These are phyloP conservation scores for Nidula niveotomentosa DNA, from an alignment of 1,284 basidiomycete genomes.

Conservation along the genomic window DNA sequence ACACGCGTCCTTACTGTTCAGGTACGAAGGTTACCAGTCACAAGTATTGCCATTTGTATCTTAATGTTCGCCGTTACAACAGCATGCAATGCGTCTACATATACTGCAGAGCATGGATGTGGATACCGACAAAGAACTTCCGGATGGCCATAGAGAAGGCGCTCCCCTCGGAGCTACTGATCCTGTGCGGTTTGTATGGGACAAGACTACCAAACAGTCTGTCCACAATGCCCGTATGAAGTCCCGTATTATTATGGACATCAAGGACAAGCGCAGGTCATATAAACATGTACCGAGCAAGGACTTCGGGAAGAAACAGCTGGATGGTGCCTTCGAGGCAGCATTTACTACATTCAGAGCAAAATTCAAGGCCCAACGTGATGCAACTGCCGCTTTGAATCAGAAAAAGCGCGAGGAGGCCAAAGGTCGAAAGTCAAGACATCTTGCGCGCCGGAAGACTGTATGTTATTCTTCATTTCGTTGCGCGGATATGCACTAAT, in stretches of 20 bases:
- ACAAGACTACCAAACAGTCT: slow-evolving; percentile 70
- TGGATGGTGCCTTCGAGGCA: slow-evolving; percentile 68
- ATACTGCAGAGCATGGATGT: slow-evolving; percentile 57
- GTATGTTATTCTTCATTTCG: slow-evolving; percentile 35
- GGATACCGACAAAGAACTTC: slow-evolving; percentile 53
- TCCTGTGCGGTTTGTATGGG: slow-evolving; percentile 74
- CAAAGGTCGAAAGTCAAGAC: slow-evolving; percentile 60
- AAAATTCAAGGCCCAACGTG: slow-evolving; percentile 61
- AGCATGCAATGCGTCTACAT: slow-evolving; percentile 72
- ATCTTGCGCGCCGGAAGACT: slow-evolving; percentile 57
- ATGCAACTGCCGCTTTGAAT: slow-evolving; percentile 38
- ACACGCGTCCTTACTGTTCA: slow-evolving; percentile 64
- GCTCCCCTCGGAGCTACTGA: slow-evolving; percentile 37
- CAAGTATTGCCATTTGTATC: background rate
- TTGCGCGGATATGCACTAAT: background rate
- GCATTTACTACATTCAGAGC: slow-evolving; percentile 66
- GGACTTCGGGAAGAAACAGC: slow-evolving; percentile 61
- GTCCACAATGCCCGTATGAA: slow-evolving; percentile 73
- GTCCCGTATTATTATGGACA: slow-evolving; percentile 53
- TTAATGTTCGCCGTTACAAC: background rate
- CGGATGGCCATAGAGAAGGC: slow-evolving; percentile 59
- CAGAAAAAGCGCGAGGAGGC: slow-evolving; percentile 51
- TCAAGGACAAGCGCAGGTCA: slow-evolving; percentile 49
- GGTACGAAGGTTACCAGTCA: slow-evolving; percentile 28
- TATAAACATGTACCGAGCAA: slow-evolving; percentile 64